A percentile compares a stretch with the other conserved stretches of the same genome.
These are phyloP conservation scores for Monosporascus cannonballus DNA, from an alignment of 2,329 filamentous ascomycete species.

Conservation along the genomic window DNA sequence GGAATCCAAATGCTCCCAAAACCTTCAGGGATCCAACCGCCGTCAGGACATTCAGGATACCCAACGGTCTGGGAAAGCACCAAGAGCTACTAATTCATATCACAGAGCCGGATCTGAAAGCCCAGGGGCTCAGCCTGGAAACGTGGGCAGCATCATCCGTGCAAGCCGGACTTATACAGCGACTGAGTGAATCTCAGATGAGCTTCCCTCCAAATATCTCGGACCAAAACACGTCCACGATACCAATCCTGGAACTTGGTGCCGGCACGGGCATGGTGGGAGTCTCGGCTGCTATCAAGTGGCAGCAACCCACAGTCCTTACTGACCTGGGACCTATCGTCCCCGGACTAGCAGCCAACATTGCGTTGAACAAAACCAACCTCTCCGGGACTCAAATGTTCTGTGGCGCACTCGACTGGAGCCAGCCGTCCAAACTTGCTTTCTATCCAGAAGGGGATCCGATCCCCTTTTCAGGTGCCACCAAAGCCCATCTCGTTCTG, in stretches of 20 bases:
- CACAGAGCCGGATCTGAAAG: conserved; percentile 10
- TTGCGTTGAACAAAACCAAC: conserved; percentile 21
- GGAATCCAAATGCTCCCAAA: background rate
- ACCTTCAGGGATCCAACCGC: background rate
- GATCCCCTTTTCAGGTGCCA: conserved; percentile 6
- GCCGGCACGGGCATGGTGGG: conserved; percentile 32
- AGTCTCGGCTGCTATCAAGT: conserved; percentile 26
- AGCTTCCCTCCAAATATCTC: conserved; percentile 1
- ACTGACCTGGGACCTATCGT: conserved; percentile 29
- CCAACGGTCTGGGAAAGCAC: background rate
- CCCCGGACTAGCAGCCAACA: conserved; percentile 25
- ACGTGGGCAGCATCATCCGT: conserved; percentile 32
- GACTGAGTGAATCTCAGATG: conserved; percentile 15
- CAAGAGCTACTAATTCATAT: conserved; percentile 1
- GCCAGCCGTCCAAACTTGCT: conserved; percentile 17
- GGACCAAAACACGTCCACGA: conserved; percentile 1
- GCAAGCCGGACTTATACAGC: conserved; percentile 27
- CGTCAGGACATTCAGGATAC: conserved; percentile 1
- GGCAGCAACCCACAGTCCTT: conserved; percentile 21
- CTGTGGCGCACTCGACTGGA: conserved; percentile 32
- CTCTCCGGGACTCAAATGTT: conserved; percentile 7
- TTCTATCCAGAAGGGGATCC: background rate
- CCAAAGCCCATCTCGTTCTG: conserved; percentile 29
- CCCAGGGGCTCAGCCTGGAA: conserved; percentile 29
- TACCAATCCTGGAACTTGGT: conserved; percentile 29